phyloP scores from a whole-genome alignment of 345 rosid species.

The Citrus australasica region DNA sequence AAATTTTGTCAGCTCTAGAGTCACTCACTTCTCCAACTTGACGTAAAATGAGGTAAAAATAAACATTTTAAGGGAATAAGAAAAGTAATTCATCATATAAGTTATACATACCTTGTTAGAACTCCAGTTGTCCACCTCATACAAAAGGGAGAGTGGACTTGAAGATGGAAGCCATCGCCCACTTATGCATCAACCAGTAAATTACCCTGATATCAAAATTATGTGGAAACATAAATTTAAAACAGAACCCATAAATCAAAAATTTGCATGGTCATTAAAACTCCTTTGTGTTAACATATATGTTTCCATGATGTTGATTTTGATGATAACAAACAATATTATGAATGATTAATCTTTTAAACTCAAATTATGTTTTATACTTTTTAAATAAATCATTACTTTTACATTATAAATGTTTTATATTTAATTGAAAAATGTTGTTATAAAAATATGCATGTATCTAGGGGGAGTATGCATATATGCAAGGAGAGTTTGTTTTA shows the following conservation, averaged over 20 bases:
- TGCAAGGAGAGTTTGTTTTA: too few relatives aligned
- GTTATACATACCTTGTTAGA: slow-evolving; percentile 64
- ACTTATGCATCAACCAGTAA: slow-evolving; percentile 92
- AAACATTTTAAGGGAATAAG: neutral
- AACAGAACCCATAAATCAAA: slow-evolving; percentile 26
- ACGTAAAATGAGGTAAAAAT: neutral
- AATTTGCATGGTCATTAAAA: slow-evolving; percentile 10
- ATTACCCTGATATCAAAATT: slow-evolving; percentile 78
- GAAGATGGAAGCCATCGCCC: slow-evolving; percentile 78
- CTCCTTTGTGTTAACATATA: neutral
- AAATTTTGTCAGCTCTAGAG: too few relatives aligned
- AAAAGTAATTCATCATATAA: neutral
- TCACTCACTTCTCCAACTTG: too few relatives aligned
- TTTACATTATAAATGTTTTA: too few relatives aligned
- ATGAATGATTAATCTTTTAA: too few relatives aligned
- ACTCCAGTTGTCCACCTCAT: slow-evolving; percentile 71
- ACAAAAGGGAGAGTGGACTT: slow-evolving; percentile 55
- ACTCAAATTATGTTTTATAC: too few relatives aligned
- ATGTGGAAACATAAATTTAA: slow-evolving; percentile 46
- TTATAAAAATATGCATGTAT: too few relatives aligned
- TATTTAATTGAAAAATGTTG: too few relatives aligned
- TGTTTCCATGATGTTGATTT: too few relatives aligned
- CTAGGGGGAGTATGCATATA: too few relatives aligned
- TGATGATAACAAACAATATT: too few relatives aligned
- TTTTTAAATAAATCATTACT: too few relatives aligned